A percentile compares a stretch with the other conserved stretches of the same genome.
Conservation (phyloP, 495 filamentous ascomycete genomes). For the Aspergillus panamensis region DNA sequence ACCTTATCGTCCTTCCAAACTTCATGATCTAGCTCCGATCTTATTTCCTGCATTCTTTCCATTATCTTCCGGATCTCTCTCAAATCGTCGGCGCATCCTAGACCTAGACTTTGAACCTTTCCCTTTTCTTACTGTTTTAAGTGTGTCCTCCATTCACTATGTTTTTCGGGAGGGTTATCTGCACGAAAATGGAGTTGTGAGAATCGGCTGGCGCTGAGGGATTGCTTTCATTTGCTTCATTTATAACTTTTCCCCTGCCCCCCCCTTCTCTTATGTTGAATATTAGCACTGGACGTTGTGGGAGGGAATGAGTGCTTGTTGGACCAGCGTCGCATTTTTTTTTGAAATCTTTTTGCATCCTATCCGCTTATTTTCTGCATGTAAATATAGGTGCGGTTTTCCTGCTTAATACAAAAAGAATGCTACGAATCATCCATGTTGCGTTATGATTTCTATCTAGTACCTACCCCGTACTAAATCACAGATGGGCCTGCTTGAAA, state of each 20-base stretch:
- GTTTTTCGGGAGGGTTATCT: slow-evolving; percentile 4
- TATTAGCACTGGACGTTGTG: background rate
- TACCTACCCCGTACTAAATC: too few species aligned
- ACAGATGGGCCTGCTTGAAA: too few species aligned
- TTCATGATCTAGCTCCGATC: slow-evolving; percentile 10
- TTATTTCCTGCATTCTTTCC: slow-evolving; percentile 6
- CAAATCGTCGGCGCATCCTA: slow-evolving; percentile 6
- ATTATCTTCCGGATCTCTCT: background rate
- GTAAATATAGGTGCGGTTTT: slow-evolving; percentile 10
- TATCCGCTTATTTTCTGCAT: slow-evolving; percentile 3
- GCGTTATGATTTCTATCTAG: too few species aligned
- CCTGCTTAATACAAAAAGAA: background rate
- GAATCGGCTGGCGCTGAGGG: slow-evolving; percentile 18
- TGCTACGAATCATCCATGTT: too few species aligned
- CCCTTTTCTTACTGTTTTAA: slow-evolving; percentile 8
- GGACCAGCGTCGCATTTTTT: background rate
- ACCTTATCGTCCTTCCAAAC: slow-evolving; percentile 3
- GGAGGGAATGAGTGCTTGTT: slow-evolving; percentile 4
- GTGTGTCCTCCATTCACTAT: background rate
- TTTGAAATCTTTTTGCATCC: background rate
- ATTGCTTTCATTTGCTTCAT: background rate
- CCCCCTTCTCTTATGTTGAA: slow-evolving; percentile 1
- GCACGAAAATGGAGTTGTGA: slow-evolving; percentile 20
- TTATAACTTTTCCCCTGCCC: background rate
- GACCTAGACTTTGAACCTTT: slow-evolving; percentile 23